phyloP scores from a whole-genome alignment of 116 monocot genomes.

The Thalassia testudinum region DNA sequence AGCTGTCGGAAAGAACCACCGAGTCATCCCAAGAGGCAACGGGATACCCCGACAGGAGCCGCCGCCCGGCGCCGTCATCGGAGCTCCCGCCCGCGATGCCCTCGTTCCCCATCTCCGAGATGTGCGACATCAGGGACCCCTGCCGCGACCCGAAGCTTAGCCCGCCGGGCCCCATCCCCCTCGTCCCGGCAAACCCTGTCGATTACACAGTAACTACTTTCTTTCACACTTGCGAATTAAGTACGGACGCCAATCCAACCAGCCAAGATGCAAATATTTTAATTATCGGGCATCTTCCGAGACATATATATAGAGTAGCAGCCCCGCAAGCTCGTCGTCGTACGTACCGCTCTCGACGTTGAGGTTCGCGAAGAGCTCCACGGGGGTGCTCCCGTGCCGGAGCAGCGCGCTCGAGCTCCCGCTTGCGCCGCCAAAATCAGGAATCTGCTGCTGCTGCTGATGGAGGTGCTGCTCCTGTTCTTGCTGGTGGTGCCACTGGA shows the following conservation, averaged over 20 bases:
- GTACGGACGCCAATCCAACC: background rate
- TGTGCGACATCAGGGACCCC: constrained; percentile 53
- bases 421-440: constrained; percentile 4
- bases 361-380: constrained; percentile 51
- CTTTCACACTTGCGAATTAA: background rate
- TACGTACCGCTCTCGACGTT: constrained; percentile 78
- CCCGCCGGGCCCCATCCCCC: constrained; percentile 16
- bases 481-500: constrained; percentile 18
- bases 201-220: background rate
- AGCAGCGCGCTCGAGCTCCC: constrained; percentile 26
- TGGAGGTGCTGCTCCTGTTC: constrained; percentile 16
- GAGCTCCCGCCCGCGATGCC: constrained; percentile 13
- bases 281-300: background rate
- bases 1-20: constrained; percentile 29
- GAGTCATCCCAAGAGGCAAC: constrained; percentile 63
- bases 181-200: constrained; percentile 40
- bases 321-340: background rate
- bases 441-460: constrained; percentile 25
- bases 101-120: constrained; percentile 65
- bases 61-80: constrained; percentile 11
- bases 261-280: background rate
- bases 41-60: constrained; percentile 37
- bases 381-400: constrained; percentile 73
- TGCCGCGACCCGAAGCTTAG: constrained; percentile 3
- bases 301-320: background rate